phyloP scores from a whole-genome alignment of 305 asterid genomes.

The Coffea humblotiana region DNA sequence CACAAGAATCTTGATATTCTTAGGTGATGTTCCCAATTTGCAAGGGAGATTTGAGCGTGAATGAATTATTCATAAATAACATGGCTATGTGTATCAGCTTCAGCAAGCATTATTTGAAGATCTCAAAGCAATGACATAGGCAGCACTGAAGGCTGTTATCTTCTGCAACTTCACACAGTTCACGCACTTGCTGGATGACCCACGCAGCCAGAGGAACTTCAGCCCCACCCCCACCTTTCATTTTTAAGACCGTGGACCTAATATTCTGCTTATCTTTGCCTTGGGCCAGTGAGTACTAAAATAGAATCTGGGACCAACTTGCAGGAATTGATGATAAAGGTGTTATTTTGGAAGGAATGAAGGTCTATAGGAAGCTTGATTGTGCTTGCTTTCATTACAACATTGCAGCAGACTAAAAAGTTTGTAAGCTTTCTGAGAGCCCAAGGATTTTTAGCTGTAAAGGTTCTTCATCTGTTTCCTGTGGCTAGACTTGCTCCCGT shows the following conservation, averaged over 20 bases:
- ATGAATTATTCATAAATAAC: background rate
- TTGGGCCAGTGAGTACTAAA: background rate
- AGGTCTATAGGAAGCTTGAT: constrained; percentile 1
- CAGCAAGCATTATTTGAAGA: constrained; percentile 16
- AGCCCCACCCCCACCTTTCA: background rate
- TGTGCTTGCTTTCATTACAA: background rate
- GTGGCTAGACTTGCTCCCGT: background rate
- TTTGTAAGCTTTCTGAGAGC: background rate
- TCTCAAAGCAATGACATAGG: background rate
- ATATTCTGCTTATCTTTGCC: constrained; percentile 5
- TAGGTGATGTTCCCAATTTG: too few relatives aligned
- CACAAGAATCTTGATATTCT: too few relatives aligned
- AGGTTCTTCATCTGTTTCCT: background rate
- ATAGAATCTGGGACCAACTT: constrained; percentile 17
- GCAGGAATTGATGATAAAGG: constrained; percentile 7
- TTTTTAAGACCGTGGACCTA: background rate
- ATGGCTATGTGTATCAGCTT: background rate
- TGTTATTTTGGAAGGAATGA: background rate
- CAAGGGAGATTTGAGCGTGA: constrained; percentile 70
- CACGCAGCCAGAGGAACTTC: background rate
- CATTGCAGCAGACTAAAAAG: background rate
- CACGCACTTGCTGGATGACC: background rate
- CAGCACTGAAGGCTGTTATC: background rate
- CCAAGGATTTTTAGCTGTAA: background rate
- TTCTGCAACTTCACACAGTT: constrained; percentile 3